Conservation (phyloP, 257 asterid genomes). For the Ophiorrhiza pumila region DNA sequence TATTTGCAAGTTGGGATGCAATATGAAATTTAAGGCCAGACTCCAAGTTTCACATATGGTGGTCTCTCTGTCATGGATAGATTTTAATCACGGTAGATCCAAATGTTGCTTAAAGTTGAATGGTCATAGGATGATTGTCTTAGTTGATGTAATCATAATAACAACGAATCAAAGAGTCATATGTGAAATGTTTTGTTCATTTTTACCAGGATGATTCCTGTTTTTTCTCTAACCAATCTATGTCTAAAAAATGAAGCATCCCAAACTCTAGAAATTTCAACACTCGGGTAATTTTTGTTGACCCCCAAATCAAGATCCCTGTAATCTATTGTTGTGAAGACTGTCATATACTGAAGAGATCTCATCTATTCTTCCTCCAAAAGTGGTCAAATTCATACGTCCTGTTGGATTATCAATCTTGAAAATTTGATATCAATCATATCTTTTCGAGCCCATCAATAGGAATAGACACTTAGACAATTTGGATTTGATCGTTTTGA, state of each 20-base stretch:
- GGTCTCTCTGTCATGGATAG: too few species aligned
- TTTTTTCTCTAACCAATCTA: background rate
- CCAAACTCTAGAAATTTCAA: too few species aligned
- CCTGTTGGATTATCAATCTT: background rate
- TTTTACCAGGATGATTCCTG: background rate
- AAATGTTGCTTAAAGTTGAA: too few species aligned
- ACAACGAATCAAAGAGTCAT: too few species aligned
- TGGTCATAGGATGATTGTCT: too few species aligned
- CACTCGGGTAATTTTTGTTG: background rate
- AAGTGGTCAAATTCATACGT: background rate
- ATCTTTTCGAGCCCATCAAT: background rate
- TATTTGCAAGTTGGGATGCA: conserved; percentile 16
- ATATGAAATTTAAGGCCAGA: conserved; percentile 8
- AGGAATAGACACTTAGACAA: background rate
- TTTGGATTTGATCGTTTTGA: conserved; percentile 6
- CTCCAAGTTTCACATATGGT: too few species aligned
- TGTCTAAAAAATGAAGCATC: background rate
- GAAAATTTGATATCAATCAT: background rate
- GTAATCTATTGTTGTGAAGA: too few species aligned
- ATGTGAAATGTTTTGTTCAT: conserved; percentile 5
- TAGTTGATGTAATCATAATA: too few species aligned
- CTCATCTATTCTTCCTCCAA: background rate
- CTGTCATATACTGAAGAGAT: background rate
- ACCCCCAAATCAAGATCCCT: conserved; percentile 16
- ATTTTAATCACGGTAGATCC: too few species aligned